phyloP scores from a whole-genome alignment of 345 rosid genomes.

The Conringia planisiliqua region DNA sequence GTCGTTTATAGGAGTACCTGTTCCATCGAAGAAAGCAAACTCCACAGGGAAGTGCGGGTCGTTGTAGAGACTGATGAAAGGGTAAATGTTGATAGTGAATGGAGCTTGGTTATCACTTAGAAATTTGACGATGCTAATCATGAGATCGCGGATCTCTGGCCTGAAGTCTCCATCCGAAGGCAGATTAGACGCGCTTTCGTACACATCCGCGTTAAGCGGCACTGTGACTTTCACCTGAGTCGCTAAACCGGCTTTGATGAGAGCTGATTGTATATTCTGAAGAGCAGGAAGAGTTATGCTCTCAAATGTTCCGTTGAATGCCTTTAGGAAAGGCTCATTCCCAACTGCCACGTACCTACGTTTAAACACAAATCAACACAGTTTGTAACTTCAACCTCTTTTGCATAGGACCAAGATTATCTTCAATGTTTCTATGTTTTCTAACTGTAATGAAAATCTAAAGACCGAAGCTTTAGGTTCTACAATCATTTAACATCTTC shows the following conservation, averaged over 20 bases:
- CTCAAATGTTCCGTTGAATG: conserved; percentile 50
- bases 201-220: conserved; percentile 69
- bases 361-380: neutral
- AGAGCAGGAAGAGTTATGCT: conserved; percentile 58
- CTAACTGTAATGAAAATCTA: neutral
- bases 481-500: neutral
- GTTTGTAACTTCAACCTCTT: conserved; percentile 6
- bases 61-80: conserved; percentile 61
- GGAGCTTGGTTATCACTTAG: conserved; percentile 53
- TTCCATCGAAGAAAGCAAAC: conserved; percentile 60
- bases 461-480: neutral
- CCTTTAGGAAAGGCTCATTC: conserved; percentile 59
- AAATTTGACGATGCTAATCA: conserved; percentile 54
- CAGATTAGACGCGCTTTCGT: conserved; percentile 35
- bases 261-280: conserved; percentile 59
- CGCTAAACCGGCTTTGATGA: conserved; percentile 59
- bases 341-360: conserved; percentile 64
- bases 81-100: conserved; percentile 59
- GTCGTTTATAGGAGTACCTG: conserved; percentile 44
- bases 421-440: neutral
- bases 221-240: conserved; percentile 54
- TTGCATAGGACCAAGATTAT: neutral
- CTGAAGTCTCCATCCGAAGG: conserved; percentile 64
- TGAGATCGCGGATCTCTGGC: conserved; percentile 46
- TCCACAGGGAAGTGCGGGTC: conserved; percentile 61